A percentile compares a stretch with the other conserved stretches of the same genome.
Conservation (phyloP, 129 eudicot species). For the Tagetes erecta region DNA sequence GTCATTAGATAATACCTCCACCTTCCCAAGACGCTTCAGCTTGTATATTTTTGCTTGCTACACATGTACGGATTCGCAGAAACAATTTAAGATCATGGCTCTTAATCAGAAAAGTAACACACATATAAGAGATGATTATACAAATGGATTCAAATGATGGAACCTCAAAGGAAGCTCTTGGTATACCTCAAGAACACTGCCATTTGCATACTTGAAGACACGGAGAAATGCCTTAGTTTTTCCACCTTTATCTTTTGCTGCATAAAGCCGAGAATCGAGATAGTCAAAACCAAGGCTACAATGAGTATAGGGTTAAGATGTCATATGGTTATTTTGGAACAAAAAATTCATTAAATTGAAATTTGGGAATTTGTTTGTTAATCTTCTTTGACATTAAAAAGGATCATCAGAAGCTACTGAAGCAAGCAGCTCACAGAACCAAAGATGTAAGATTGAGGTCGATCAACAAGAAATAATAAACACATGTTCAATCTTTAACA, state of each 20-base stretch:
- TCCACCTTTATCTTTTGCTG: conserved; percentile 69
- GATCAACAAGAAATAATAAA: conserved; percentile 6
- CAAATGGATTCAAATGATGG: background rate
- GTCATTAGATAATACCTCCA: conserved; percentile 78
- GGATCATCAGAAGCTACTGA: conserved; percentile 7
- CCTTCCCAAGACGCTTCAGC: conserved; percentile 83
- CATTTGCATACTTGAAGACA: conserved; percentile 74
- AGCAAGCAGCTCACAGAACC: conserved; percentile 14
- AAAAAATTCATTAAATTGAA: background rate
- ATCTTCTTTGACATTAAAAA: background rate
- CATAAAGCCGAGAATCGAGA: conserved; percentile 31
- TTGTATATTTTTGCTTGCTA: conserved; percentile 90
- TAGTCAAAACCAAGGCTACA: conserved; percentile 12
- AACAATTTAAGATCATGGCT: conserved; percentile 6
- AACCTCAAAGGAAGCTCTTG: background rate
- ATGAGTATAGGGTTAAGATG: background rate
- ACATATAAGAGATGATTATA: conserved; percentile 12
- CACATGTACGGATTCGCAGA: conserved; percentile 24
- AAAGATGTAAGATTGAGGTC: background rate
- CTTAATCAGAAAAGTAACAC: conserved; percentile 5
- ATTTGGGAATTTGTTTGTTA: background rate
- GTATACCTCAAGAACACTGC: conserved; percentile 83
- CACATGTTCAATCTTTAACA: background rate
- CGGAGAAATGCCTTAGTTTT: conserved; percentile 79
- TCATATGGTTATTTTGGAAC: conserved; percentile 1